A percentile compares a stretch with the other conserved stretches of the same genome.
These are phyloP conservation scores for Coffea canephora DNA, from an alignment of 257 asterid genomes.

Conservation along the genomic window DNA sequence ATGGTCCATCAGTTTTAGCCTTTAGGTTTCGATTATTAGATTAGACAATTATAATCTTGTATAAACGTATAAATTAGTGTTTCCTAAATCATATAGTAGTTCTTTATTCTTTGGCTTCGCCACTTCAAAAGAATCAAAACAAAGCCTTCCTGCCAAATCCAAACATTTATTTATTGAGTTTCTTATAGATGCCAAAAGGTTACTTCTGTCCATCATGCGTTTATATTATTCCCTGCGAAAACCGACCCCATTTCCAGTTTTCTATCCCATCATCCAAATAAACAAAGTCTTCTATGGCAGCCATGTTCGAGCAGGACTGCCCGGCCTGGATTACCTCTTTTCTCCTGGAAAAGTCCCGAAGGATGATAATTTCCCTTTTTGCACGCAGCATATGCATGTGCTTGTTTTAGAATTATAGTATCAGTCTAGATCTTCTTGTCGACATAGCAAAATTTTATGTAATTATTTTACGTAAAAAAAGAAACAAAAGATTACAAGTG, in stretches of 20 bases:
- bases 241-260: neutral
- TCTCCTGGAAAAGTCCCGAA: neutral
- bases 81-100: neutral
- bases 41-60: neutral
- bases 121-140: neutral
- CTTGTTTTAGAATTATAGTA: too few relatives aligned
- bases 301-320: too few relatives aligned
- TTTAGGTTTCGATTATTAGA: neutral
- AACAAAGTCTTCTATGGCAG: too few relatives aligned
- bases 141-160: neutral
- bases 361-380: neutral
- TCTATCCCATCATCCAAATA: neutral
- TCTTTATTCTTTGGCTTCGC: neutral
- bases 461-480: too few relatives aligned
- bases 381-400: neutral
- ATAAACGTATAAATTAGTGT: neutral
- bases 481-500: neutral
- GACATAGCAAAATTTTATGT: neutral
- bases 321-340: too few relatives aligned
- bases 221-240: neutral
- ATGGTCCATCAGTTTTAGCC: neutral
- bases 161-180: neutral
- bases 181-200: neutral
- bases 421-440: neutral
- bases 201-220: neutral